These are phyloP conservation scores for Claviceps sp. DNA, from an alignment of 2,329 filamentous ascomycete species.

Conservation along the genomic window DNA sequence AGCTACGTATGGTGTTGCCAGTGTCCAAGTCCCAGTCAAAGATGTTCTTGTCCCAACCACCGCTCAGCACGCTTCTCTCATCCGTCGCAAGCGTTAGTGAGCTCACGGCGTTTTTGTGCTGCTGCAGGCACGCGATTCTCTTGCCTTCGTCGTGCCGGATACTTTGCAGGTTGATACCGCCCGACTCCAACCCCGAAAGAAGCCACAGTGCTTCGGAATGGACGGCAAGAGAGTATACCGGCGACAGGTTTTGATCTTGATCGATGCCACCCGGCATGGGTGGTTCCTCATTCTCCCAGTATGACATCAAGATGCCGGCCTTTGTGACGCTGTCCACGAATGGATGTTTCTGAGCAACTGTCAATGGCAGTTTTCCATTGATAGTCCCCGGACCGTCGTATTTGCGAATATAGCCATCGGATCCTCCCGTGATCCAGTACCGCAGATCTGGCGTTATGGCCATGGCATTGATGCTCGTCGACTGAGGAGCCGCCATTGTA, in stretches of 20 bases:
- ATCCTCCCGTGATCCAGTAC: conserved; percentile 88
- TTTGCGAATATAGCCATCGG: conserved; percentile 91
- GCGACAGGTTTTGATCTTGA: conserved; percentile 57
- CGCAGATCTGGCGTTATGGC: conserved; percentile 86
- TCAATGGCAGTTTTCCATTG: conserved; percentile 85
- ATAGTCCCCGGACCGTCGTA: conserved; percentile 93
- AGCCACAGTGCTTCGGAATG: conserved; percentile 87
- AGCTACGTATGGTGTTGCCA: conserved; percentile 61
- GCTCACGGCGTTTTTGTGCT: conserved; percentile 85
- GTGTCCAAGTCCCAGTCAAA: conserved; percentile 92
- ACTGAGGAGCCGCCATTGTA: conserved; percentile 90
- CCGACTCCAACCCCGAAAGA: conserved; percentile 78
- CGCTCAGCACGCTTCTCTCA: conserved; percentile 76
- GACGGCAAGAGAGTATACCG: conserved; percentile 86
- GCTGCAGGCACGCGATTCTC: conserved; percentile 64
- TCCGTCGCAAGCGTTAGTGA: conserved; percentile 71
- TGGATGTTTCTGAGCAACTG: conserved; percentile 87
- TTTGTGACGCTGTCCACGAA: conserved; percentile 97
- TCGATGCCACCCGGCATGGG: conserved; percentile 27
- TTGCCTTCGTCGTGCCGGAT: conserved; percentile 92
- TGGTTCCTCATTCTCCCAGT: conserved; percentile 95
- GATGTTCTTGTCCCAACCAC: conserved; percentile 92
- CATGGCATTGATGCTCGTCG: conserved; percentile 88
- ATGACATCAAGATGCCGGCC: conserved; percentile 84
- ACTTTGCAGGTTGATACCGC: conserved; percentile 84